Percentiles rank a stretch among this genome's conserved stretches.
phyloP scores from a whole-genome alignment of 257 asterid genomes.

The Plantago major region DNA sequence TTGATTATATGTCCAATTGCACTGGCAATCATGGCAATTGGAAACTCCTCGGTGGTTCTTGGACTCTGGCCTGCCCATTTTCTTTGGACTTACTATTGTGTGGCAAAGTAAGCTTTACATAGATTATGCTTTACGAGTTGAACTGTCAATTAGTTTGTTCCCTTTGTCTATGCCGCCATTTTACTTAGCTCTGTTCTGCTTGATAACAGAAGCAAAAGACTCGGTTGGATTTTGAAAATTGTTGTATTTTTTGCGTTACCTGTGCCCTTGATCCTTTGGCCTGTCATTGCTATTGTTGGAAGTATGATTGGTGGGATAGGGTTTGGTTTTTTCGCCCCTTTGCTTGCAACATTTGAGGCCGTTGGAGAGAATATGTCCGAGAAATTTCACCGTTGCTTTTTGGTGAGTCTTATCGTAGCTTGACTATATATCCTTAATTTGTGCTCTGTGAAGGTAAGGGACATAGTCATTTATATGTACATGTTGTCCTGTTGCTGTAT shows the following conservation, averaged over 20 bases:
- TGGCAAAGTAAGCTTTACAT: slow-evolving; percentile 45
- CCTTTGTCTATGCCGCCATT: not conserved
- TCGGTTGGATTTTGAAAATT: slow-evolving; percentile 75
- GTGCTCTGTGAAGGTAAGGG: too few relatives aligned
- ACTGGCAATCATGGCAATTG: slow-evolving; percentile 36
- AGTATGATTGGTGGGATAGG: slow-evolving; percentile 75
- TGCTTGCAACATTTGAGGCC: slow-evolving; percentile 88
- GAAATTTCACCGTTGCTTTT: slow-evolving; percentile 62
- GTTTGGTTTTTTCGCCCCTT: slow-evolving; percentile 71
- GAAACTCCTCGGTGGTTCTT: slow-evolving; percentile 70
- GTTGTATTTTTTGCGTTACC: slow-evolving; percentile 44
- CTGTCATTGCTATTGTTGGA: slow-evolving; percentile 51
- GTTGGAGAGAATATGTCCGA: slow-evolving; percentile 52
- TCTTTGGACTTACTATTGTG: slow-evolving; percentile 77
- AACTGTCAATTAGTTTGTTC: not conserved
- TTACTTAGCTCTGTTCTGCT: not conserved
- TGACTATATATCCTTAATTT: too few relatives aligned
- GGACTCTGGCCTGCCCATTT: slow-evolving; percentile 92
- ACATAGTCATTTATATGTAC: too few relatives aligned
- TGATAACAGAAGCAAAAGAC: slow-evolving; percentile 55
- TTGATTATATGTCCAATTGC: slow-evolving; percentile 52
- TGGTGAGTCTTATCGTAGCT: slow-evolving; percentile 36
- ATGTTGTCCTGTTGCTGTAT: not conserved
- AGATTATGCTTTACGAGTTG: not conserved
- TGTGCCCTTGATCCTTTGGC: slow-evolving; percentile 65